Percentiles rank a stretch among this genome's conserved stretches.
phyloP scores from a whole-genome alignment of 2,329 filamentous ascomycete genomes.

The Scorias spongiosa region DNA sequence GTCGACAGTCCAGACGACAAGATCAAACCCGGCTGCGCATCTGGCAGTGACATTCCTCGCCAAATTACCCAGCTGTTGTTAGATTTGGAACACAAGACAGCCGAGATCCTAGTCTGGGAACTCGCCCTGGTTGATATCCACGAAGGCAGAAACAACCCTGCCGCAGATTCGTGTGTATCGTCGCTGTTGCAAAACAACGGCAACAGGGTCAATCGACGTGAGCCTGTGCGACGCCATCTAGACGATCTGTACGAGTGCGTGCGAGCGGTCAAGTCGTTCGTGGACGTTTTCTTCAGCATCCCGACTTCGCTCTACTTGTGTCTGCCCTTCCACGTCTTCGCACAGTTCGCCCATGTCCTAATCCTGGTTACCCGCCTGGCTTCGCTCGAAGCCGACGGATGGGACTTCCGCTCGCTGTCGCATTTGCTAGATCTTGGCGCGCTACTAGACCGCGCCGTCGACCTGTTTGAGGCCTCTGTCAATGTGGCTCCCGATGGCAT shows the following conservation, averaged over 20 bases:
- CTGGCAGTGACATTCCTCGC: background rate
- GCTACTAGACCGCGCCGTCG: conserved; percentile 10
- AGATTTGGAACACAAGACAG: conserved; percentile 12
- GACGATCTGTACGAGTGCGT: conserved; percentile 13
- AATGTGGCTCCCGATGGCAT: conserved; percentile 11
- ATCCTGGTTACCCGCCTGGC: conserved; percentile 15
- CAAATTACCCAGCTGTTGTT: background rate
- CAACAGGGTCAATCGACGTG: background rate
- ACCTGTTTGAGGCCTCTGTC: conserved; percentile 9
- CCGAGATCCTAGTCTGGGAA: conserved; percentile 15
- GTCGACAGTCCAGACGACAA: conserved; percentile 7
- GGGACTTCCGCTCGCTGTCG: conserved; percentile 10
- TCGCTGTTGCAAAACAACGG: conserved; percentile 7
- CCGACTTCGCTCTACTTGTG: conserved; percentile 12
- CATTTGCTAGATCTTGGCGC: conserved; percentile 9
- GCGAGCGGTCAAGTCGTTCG: conserved; percentile 11
- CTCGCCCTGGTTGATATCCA: conserved; percentile 12
- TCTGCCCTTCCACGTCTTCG: conserved; percentile 16
- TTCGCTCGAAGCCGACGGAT: conserved; percentile 16
- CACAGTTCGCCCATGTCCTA: conserved; percentile 16
- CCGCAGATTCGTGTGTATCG: background rate
- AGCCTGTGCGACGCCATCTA: conserved; percentile 10
- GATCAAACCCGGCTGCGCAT: background rate
- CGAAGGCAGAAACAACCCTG: background rate
- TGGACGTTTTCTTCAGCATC: conserved; percentile 14